phyloP scores from a whole-genome alignment of 148 eudicot genomes.

The Dysphania ambrosioides region DNA sequence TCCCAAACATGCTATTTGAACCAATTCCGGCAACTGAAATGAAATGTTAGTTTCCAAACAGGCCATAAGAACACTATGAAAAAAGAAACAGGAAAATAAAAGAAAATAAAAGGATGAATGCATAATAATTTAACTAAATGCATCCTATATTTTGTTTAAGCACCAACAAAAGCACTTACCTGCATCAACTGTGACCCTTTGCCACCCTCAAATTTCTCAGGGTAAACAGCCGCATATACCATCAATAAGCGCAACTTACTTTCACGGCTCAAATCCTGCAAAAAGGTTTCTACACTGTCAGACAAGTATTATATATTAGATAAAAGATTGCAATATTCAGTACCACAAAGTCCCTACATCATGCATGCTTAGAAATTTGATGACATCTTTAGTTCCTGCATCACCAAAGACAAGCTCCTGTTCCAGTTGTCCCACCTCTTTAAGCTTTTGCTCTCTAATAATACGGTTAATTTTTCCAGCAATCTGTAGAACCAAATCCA shows the following conservation, averaged over 20 bases:
- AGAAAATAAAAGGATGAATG: not conserved
- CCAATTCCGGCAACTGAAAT: too few species aligned
- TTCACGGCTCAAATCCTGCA: slow-evolving; percentile 80
- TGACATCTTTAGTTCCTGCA: slow-evolving; percentile 92
- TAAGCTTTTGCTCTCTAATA: slow-evolving; percentile 70
- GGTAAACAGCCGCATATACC: slow-evolving; percentile 91
- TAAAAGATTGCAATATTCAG: not conserved
- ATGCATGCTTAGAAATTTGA: slow-evolving; percentile 67
- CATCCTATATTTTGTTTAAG: not conserved
- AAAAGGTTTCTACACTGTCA: slow-evolving; percentile 3
- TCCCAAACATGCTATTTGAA: too few species aligned
- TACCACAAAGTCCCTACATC: slow-evolving; percentile 41
- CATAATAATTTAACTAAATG: not conserved
- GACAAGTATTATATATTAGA: not conserved
- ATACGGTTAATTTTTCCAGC: slow-evolving; percentile 82
- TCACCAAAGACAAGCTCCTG: slow-evolving; percentile 97
- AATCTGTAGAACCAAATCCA: slow-evolving; percentile 49
- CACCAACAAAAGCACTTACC: slow-evolving; percentile 35
- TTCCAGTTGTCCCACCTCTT: slow-evolving; percentile 88
- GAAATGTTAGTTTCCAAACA: too few species aligned
- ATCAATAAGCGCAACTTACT: slow-evolving; percentile 83
- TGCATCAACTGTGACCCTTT: slow-evolving; percentile 75
- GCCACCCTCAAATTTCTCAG: slow-evolving; percentile 83
- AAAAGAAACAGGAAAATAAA: not conserved
- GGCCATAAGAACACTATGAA: not conserved